Evolutionary conservation across 2,329 filamentous ascomycete genomes (phyloP), one percentile per base, ranked within the genome.

Genomic region (Penicillium sp.): DNA sequence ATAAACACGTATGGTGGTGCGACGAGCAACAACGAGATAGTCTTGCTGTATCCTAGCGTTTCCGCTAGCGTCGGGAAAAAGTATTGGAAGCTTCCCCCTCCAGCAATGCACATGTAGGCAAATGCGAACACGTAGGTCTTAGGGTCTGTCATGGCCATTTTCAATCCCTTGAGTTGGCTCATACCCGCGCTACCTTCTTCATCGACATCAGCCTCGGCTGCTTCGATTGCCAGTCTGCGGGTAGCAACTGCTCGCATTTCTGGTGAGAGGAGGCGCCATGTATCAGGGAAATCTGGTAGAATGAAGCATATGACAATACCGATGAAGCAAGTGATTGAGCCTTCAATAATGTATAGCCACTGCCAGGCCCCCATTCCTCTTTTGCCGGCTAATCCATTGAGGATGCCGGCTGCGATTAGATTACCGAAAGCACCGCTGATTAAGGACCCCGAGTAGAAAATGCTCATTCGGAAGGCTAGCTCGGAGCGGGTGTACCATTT

Each of bases 1-100:
- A 81, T 80, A 62, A 84, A 81, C 46, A 82, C 66, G 65, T 84
- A 84, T 0, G 82, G 82, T 1, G 82, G 81, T 0, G 81, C 81
- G 13, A 80, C 79, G 5, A 84, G 76, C 11, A 84, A 70, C 21
- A 84, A 67, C 0, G 82, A 81, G 27, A 82, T 73, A 27, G 78
- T 80, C 29, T 78, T 59, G 60, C 58, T 67, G 63, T 78, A 79
- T 19, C 74, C 72, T 14, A 83, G 71, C 0, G 79, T 80, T 62
- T 59, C 68, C 37, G 75, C 83, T 61, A 80, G 75, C 0, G 81
- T 79, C 0, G 82, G 82, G 68, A 83, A 84, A 74, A 84, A 86
- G 68, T 84, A 82, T 55, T 84, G 81, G 65, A 84, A 82, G 1
- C 80, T 81, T 2, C 61, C 57, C 0, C 63, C 78, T 3, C 78